Conservation (phyloP, 441 rosid genomes). For the Euphorbia schlechtendalii region DNA sequence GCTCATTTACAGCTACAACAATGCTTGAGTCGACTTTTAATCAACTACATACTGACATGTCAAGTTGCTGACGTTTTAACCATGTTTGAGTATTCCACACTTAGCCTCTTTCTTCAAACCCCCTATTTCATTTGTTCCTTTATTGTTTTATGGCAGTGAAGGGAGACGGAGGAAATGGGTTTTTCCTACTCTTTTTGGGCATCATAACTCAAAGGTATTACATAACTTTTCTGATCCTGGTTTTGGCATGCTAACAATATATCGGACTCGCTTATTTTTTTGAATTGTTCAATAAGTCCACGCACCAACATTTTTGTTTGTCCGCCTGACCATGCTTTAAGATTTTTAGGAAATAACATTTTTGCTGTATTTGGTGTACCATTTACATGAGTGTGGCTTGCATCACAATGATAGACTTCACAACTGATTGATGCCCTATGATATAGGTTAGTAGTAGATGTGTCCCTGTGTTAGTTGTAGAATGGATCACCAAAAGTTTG, state of each 20-base stretch:
- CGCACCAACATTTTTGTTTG: background rate
- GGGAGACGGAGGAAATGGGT: constrained; percentile 95
- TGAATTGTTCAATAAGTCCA: background rate
- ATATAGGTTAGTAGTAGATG: too few species aligned
- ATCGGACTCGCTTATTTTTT: background rate
- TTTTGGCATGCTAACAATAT: constrained; percentile 1
- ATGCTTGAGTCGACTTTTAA: too few species aligned
- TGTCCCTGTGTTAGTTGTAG: too few species aligned
- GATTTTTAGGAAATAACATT: too few species aligned
- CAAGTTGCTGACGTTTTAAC: background rate
- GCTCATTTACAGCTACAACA: background rate
- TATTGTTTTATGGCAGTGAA: constrained; percentile 51
- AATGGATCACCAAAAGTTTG: too few species aligned
- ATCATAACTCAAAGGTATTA: constrained; percentile 51
- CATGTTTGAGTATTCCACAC: background rate
- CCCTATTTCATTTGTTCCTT: constrained; percentile 18
- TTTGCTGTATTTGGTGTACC: too few species aligned
- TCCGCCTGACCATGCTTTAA: too few species aligned
- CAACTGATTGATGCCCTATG: too few species aligned
- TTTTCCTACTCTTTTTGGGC: constrained; percentile 63
- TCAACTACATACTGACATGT: background rate
- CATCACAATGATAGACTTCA: too few species aligned
- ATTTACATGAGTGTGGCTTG: too few species aligned
- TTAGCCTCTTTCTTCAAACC: too few species aligned
- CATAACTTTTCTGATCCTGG: constrained; percentile 17